These are phyloP conservation scores for Sindora glabra DNA, from an alignment of 306 rosid species.

Conservation along the genomic window DNA sequence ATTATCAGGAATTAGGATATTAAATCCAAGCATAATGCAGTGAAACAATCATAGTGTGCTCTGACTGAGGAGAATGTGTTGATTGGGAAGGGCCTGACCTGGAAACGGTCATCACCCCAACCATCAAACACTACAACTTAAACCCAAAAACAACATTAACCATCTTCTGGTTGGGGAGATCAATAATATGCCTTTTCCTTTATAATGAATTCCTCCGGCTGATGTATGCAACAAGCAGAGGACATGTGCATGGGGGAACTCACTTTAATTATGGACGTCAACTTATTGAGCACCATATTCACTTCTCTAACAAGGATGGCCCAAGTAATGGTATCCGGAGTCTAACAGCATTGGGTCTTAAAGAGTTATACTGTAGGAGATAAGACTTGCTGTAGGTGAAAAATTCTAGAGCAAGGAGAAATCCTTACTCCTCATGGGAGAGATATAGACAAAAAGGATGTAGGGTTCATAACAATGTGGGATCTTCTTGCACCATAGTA, in stretches of 20 bases:
- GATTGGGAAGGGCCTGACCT: too few species aligned
- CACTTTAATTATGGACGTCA: neutral
- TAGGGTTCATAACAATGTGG: too few species aligned
- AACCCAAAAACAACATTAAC: neutral
- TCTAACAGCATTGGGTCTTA: conserved; percentile 78
- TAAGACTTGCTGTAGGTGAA: conserved; percentile 69
- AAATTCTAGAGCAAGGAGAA: too few species aligned
- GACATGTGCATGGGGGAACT: neutral
- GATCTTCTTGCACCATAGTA: too few species aligned
- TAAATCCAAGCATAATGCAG: neutral
- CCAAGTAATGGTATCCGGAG: conserved; percentile 80
- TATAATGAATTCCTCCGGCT: neutral
- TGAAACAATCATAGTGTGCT: too few species aligned
- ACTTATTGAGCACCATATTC: neutral
- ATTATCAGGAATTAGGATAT: neutral
- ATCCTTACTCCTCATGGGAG: too few species aligned
- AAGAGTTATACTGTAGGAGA: conserved; percentile 70
- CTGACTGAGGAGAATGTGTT: too few species aligned
- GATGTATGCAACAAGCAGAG: neutral
- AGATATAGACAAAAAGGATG: too few species aligned
- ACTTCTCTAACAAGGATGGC: conserved; percentile 81
- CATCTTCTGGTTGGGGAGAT: neutral
- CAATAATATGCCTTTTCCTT: neutral
- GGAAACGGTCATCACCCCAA: too few species aligned
- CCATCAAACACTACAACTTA: too few species aligned